Conservation (phyloP, 2,329 filamentous ascomycete species). For the Sclerotinia trifoliorum region DNA sequence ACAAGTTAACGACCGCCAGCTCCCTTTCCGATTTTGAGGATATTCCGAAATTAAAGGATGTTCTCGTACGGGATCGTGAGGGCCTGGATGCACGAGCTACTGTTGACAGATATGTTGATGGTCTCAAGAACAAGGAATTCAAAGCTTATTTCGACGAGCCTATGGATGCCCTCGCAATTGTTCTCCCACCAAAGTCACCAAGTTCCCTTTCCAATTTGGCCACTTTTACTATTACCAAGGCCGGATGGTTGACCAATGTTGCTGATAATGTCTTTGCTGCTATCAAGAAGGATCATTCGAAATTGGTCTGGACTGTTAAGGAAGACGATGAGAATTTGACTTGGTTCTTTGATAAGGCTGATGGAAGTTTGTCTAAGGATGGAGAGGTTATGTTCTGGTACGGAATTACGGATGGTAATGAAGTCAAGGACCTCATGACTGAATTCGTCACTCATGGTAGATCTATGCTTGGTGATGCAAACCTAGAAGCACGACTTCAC, state of each 20-base stretch:
- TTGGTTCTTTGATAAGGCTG: conserved; percentile 97
- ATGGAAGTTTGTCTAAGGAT: conserved; percentile 81
- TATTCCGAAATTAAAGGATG: conserved; percentile 73
- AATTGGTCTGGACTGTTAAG: conserved; percentile 94
- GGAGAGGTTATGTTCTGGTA: conserved; percentile 97
- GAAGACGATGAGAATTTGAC: conserved; percentile 94
- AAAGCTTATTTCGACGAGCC: conserved; percentile 92
- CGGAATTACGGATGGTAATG: conserved; percentile 70
- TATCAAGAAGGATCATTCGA: conserved; percentile 90
- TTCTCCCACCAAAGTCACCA: conserved; percentile 69
- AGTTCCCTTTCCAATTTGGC: conserved; percentile 76
- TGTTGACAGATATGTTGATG: conserved; percentile 82
- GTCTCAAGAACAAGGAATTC: conserved; percentile 74
- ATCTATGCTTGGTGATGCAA: conserved; percentile 85
- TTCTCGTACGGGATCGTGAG: conserved; percentile 77
- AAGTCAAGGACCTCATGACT: conserved; percentile 78
- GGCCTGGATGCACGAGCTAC: conserved; percentile 78
- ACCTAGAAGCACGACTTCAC: conserved; percentile 81
- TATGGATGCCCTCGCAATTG: conserved; percentile 89
- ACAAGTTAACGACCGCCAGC: conserved; percentile 76
- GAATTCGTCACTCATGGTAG: conserved; percentile 82
- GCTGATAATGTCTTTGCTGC: conserved; percentile 92
- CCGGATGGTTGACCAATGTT: conserved; percentile 91
- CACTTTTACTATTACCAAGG: conserved; percentile 89
- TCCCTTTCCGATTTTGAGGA: conserved; percentile 74